Percentiles rank a stretch among this genome's conserved stretches.
Conservation (phyloP, 352 stramenopile genomes). For the Hyphochytrium catenoides region DNA sequence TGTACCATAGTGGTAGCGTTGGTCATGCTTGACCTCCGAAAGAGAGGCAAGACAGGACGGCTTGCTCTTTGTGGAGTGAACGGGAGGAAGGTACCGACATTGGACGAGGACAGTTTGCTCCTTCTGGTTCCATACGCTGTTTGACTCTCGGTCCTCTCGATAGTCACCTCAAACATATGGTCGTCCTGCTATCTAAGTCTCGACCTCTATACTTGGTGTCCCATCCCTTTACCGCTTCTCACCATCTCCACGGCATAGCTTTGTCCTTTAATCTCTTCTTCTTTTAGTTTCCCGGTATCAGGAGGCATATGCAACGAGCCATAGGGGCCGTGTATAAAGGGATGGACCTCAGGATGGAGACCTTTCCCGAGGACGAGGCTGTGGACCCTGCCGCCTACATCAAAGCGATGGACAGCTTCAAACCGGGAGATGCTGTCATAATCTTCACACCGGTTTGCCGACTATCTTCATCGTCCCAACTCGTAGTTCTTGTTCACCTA, state of each 20-base stretch:
- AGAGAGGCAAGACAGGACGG: constrained; percentile 33
- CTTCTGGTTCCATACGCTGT: too few species aligned
- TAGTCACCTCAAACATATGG: too few species aligned
- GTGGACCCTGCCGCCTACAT: constrained; percentile 39
- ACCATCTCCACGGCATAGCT: too few species aligned
- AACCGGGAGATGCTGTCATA: constrained; percentile 40
- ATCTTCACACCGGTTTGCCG: constrained; percentile 76
- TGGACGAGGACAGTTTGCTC: too few species aligned
- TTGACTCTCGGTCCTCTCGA: too few species aligned
- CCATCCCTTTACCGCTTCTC: too few species aligned
- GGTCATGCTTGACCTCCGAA: constrained; percentile 65
- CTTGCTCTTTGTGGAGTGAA: constrained; percentile 56
- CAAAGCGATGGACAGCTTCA: constrained; percentile 24
- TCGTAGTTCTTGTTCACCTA: too few species aligned
- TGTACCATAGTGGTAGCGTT: constrained; percentile 47
- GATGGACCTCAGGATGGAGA: constrained; percentile 39
- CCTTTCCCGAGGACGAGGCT: constrained; percentile 40
- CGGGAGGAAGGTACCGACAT: too few species aligned
- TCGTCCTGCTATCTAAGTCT: too few species aligned
- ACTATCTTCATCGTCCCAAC: too few species aligned
- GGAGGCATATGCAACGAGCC: constrained; percentile 45
- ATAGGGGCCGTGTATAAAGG: constrained; percentile 39
- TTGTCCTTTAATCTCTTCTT: too few species aligned
- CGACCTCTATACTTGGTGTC: too few species aligned
- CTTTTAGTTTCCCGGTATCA: constrained; percentile 61